These are phyloP conservation scores for Populus hybrid DNA, from an alignment of 441 rosid genomes.

Conservation along the genomic window DNA sequence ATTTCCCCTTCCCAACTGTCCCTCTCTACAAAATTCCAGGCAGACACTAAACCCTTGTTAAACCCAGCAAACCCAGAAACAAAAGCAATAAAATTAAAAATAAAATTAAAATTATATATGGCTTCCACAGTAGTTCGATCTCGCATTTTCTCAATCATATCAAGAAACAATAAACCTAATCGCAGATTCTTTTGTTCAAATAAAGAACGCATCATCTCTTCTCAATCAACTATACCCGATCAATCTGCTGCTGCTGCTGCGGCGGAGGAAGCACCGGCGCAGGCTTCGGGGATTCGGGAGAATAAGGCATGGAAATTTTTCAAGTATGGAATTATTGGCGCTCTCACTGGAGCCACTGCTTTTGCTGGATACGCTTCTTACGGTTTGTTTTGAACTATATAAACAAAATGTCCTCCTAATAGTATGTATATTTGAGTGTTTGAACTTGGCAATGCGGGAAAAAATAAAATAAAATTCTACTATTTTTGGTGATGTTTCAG, in stretches of 20 bases:
- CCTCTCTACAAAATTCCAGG: too few relatives aligned
- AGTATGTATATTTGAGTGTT: not conserved
- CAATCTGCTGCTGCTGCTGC: conserved; percentile 34
- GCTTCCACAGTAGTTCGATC: conserved; percentile 23
- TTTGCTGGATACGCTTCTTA: conserved; percentile 55
- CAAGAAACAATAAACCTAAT: conserved; percentile 1
- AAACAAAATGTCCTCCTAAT: too few relatives aligned
- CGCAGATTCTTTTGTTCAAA: conserved; percentile 38
- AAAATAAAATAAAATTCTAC: not conserved
- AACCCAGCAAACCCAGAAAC: too few relatives aligned
- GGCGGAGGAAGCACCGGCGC: conserved; percentile 21
- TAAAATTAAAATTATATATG: conserved; percentile 9
- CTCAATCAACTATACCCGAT: conserved; percentile 43
- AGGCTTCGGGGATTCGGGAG: not conserved
- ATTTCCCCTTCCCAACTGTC: too few relatives aligned
- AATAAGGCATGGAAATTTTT: conserved; percentile 50
- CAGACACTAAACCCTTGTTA: too few relatives aligned
- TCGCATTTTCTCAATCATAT: conserved; percentile 14
- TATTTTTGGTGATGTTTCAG: conserved; percentile 32
- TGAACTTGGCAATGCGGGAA: not conserved
- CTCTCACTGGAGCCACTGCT: conserved; percentile 57
- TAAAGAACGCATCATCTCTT: conserved; percentile 36
- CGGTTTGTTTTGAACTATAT: conserved; percentile 35
- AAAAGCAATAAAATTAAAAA: too few relatives aligned
- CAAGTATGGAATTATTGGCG: conserved; percentile 46